Evolutionary conservation across 1,139 yeast species (phyloP), one percentile per base, ranked within the genome.

Genomic region (Pichia sp.): DNA sequence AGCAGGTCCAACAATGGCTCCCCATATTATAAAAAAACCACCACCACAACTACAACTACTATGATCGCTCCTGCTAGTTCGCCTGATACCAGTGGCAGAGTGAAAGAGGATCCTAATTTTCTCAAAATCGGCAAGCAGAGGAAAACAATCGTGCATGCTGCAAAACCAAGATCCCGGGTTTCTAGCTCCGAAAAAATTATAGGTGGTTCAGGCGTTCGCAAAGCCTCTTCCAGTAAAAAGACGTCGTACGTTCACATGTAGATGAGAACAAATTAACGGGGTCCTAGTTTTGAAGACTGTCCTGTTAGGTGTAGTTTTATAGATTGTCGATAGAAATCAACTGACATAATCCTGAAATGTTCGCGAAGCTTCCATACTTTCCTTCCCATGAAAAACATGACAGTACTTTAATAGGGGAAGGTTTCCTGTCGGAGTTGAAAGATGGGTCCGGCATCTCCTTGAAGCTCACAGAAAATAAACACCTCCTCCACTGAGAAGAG

Each of bases 141-240:
- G 49, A 65, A 66, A n/a, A 52, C 67, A 1, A 55, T 43, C 29
- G 36, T 59, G n/a, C 61, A 60, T 6, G 51, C 50, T 3, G 54
- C 29, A 50, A 61, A 44, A 50, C 56, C 55, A 50, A 63, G 58
- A 54, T 54, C 52, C 29, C 62, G 48, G 53, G 64, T 57, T 15
- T 54, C 63, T 7, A 62, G 62, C 41, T 51, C 55, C 13, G 72
- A 69, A 15, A 68, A 66, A 53, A 58, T 69, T 16, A 62, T 69
- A 26, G 72, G 72, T 1, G 65, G 59, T 38, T 64, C 68, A 4
- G 72, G 72, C 11, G 64, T 69, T n/a, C 73, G 75, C 55, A 73
- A 72, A 50, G 47, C 46, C 4, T 69, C 75, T 8, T 67, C 68
- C 16, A 61, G 61, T 5, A 64, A 62, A 49, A 64, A 67, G 49